These are phyloP conservation scores for Lycium ferocissimum DNA, from an alignment of 257 asterid species.

Conservation along the genomic window DNA sequence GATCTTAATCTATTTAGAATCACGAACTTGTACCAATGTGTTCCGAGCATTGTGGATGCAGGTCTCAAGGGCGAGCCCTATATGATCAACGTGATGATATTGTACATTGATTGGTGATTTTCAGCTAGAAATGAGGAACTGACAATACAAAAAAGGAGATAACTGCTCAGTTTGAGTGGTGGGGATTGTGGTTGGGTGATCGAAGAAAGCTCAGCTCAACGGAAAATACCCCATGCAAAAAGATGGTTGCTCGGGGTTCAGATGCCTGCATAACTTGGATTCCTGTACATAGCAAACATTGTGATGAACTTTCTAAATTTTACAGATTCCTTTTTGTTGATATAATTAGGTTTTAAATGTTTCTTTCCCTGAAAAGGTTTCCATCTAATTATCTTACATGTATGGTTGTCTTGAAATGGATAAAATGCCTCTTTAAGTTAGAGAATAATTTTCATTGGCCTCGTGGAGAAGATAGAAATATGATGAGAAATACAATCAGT, in stretches of 20 bases:
- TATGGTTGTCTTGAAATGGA: background rate
- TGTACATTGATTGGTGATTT: conserved; percentile 21
- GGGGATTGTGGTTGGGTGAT: conserved; percentile 18
- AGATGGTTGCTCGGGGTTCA: conserved; percentile 5
- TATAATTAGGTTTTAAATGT: background rate
- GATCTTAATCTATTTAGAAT: background rate
- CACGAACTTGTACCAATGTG: background rate
- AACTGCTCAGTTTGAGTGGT: background rate
- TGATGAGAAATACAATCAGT: background rate
- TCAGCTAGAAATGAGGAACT: conserved; percentile 19
- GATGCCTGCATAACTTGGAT: conserved; percentile 13
- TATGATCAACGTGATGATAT: conserved; percentile 41
- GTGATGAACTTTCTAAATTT: background rate
- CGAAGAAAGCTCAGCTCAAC: conserved; percentile 23
- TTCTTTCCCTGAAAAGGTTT: background rate
- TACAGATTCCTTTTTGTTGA: conserved; percentile 16
- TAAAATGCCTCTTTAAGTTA: background rate
- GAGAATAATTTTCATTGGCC: background rate
- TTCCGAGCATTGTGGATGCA: conserved; percentile 42
- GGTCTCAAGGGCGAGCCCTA: conserved; percentile 90
- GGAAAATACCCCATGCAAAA: background rate
- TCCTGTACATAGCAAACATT: conserved; percentile 29
- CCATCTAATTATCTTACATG: background rate
- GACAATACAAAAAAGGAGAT: conserved; percentile 23
- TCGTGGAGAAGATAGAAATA: background rate